Conservation (phyloP, 805 yeast genomes). For the Metschnikowia orientalis region DNA sequence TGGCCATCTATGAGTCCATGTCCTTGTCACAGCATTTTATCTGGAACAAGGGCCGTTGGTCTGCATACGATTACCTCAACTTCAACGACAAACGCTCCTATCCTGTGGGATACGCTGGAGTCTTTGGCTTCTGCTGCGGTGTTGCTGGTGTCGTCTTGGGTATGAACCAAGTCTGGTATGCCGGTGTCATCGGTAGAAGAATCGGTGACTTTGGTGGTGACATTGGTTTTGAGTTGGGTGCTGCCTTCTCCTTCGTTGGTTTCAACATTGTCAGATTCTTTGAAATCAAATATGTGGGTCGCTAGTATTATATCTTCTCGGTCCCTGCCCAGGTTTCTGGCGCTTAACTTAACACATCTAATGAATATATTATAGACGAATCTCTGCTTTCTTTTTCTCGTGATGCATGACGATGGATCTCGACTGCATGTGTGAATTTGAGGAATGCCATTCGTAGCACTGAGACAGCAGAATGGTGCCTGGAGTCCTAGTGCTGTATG, state of each 20-base stretch:
- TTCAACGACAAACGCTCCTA: slow-evolving; percentile 54
- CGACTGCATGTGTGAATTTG: too few species aligned
- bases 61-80: slow-evolving; percentile 58
- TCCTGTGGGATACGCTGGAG: slow-evolving; percentile 78
- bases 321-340: too few species aligned
- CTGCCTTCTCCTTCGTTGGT: slow-evolving; percentile 59
- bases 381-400: too few species aligned
- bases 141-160: slow-evolving; percentile 83
- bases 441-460: too few species aligned
- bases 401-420: too few species aligned
- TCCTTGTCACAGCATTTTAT: slow-evolving; percentile 78
- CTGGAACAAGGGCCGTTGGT: slow-evolving; percentile 58
- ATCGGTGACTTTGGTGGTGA: slow-evolving; percentile 78
- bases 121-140: slow-evolving; percentile 75
- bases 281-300: slow-evolving; percentile 61
- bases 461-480: too few species aligned
- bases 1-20: slow-evolving; percentile 78
- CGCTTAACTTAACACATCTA: too few species aligned
- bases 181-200: slow-evolving; percentile 58
- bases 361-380: too few species aligned
- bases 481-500: too few species aligned
- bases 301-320: too few species aligned
- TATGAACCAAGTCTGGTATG: slow-evolving; percentile 83
- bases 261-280: slow-evolving; percentile 56
- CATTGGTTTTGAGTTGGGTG: slow-evolving; percentile 78